phyloP scores from a whole-genome alignment of 345 rosid species.

The Melastoma malabathricum region DNA sequence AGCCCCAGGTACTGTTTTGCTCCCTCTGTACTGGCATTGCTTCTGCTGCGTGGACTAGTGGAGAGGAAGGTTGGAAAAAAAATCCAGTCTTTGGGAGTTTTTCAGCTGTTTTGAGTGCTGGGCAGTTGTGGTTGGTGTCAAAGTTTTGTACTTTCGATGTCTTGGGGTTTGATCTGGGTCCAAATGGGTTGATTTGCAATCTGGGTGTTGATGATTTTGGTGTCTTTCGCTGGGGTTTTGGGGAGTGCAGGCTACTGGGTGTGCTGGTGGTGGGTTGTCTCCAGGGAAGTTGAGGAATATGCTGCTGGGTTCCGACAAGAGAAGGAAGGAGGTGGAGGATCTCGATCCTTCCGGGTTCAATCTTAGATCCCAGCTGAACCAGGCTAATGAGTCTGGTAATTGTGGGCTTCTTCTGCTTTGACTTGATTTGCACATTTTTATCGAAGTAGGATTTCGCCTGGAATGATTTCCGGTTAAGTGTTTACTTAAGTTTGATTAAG shows the following conservation, averaged over 20 bases:
- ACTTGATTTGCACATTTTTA: not conserved
- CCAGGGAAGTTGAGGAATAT: constrained; percentile 65
- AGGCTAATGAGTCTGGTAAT: constrained; percentile 38
- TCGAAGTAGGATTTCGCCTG: not conserved
- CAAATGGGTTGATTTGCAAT: no score
- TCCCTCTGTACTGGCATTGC: no score
- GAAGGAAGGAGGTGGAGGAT: constrained; percentile 38
- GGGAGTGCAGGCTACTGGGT: constrained; percentile 15
- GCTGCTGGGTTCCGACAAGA: constrained; percentile 56
- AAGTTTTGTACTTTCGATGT: no score
- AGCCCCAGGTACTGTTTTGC: constrained; percentile 20
- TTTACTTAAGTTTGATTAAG: no score
- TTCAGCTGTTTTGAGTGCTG: no score
- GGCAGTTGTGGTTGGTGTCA: no score
- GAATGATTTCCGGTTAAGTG: no score
- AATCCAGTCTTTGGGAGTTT: no score
- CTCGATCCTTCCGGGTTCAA: constrained; percentile 29
- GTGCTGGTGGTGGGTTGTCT: constrained; percentile 51
- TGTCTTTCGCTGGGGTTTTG: constrained; percentile 8
- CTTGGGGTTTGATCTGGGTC: no score
- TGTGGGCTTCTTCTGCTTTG: constrained; percentile 2
- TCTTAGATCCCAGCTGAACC: constrained; percentile 38
- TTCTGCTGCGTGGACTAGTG: no score
- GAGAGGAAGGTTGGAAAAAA: no score
- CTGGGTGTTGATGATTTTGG: no score